Conservation (phyloP, 2,329 filamentous ascomycete species). For the Bisporella sp. region DNA sequence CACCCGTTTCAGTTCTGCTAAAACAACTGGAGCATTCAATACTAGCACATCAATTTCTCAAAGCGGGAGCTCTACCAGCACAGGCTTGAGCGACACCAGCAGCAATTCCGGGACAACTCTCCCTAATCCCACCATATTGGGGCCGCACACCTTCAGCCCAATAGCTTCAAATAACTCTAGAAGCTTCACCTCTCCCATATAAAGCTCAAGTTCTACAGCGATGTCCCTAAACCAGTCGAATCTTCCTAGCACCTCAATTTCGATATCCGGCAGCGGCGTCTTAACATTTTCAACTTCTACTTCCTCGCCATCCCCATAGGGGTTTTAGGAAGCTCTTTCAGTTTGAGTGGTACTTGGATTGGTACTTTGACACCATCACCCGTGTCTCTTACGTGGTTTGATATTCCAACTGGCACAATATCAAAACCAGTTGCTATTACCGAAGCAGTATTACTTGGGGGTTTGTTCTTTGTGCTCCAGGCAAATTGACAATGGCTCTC, state of each 20-base stretch:
- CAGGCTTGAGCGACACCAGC: too few species aligned
- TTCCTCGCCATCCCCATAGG: not conserved
- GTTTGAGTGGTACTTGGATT: slow-evolving; percentile 3
- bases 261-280: not conserved
- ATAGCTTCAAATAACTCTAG: not conserved
- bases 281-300: not conserved
- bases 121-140: not conserved
- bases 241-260: not conserved
- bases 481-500: too few species aligned
- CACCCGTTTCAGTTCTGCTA: too few species aligned
- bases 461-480: too few species aligned
- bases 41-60: too few species aligned
- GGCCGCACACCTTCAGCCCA: not conserved
- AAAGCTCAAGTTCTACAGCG: not conserved
- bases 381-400: not conserved
- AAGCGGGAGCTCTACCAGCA: too few species aligned
- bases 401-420: too few species aligned
- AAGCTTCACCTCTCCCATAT: not conserved
- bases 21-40: too few species aligned
- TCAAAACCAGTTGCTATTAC: too few species aligned
- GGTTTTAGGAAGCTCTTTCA: not conserved
- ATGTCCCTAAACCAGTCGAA: not conserved
- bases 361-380: not conserved
- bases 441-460: too few species aligned
- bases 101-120: not conserved